These are phyloP conservation scores for Debaryomyces psychrophilus DNA, from an alignment of 1,139 yeast genomes.

Conservation along the genomic window DNA sequence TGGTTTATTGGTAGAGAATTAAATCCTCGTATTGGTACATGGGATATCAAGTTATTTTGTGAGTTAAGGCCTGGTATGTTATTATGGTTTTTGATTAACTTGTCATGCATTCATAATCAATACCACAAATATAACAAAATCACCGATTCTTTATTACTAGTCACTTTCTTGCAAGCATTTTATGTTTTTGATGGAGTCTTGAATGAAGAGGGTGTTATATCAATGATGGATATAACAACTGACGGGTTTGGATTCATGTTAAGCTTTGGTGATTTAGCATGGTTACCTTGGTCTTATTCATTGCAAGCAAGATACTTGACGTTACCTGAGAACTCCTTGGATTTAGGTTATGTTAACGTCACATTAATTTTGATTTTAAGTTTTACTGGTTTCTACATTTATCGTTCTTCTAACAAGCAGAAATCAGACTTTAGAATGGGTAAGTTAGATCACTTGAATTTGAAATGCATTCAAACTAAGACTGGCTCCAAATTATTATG, in stretches of 20 bases:
- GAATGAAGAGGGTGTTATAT: constrained; percentile 84
- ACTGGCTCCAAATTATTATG: constrained; percentile 80
- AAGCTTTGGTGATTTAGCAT: constrained; percentile 87
- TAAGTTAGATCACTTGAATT: constrained; percentile 59
- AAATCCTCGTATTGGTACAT: constrained; percentile 83
- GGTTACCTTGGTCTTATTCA: constrained; percentile 93
- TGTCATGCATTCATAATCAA: constrained; percentile 82
- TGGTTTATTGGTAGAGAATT: constrained; percentile 98
- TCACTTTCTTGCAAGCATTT: constrained; percentile 71
- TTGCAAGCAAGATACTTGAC: constrained; percentile 83
- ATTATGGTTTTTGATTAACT: constrained; percentile 78
- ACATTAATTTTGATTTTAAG: constrained; percentile 49
- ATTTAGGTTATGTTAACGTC: constrained; percentile 49
- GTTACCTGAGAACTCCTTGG: constrained; percentile 54
- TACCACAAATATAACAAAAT: constrained; percentile 62
- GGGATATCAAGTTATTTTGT: constrained; percentile 89
- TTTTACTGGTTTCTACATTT: constrained; percentile 72
- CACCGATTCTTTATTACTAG: constrained; percentile 72
- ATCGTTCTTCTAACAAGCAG: constrained; percentile 81
- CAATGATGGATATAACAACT: constrained; percentile 95
- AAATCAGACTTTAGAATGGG: constrained; percentile 85
- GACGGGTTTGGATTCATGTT: constrained; percentile 98
- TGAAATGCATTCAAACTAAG: constrained; percentile 69
- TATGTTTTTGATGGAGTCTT: constrained; percentile 90
- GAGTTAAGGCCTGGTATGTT: constrained; percentile 95